Base-by-base conservation (phyloP, 2,329 filamentous ascomycete genomes). In the Aspergillus pseudoglaucus region DNA sequence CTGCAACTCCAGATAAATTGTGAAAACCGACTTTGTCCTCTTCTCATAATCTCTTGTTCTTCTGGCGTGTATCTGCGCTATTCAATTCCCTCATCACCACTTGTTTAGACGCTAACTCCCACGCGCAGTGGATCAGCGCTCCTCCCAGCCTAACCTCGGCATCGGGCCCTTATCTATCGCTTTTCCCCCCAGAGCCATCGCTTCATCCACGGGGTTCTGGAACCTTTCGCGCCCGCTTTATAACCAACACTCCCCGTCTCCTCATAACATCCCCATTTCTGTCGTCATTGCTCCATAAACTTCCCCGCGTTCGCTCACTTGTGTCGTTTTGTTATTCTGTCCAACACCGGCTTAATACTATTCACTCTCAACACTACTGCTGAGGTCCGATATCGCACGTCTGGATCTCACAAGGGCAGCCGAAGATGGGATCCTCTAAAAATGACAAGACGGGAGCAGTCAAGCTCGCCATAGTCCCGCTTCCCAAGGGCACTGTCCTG, bases 401-500 rank as follows among this genome's bases (percentile, higher is more conserved):
- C 37, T 18, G 17, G 37, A 12, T 20, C 37, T 20, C 10, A 18
- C 40, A 15, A 46, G 42, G 38, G 15, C 14, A 50, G 44, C 50
- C 44, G 47, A 60, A 52, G 47, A 71, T 71, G 68, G 64, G 59
- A 49, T 39, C 37, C 37, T 30, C 25, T 30, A 30, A 30, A 10
- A 60, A 66, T 49, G 66, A 62, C 53, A 62, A 59, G 54, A 65
- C 62, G 47, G 67, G 63, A 54, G 65, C 63, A 27, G 67, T 63
- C 47, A 73, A 69, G 56, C 59, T 95, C 30, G 87, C 91, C 41
- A 73, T 97, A 59, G 85, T 97, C 57, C 88, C 90, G 33, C 80
- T 97, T 39, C 82, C 88, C 46, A 83, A 85, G 62, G 87, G 85
- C 55, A 81, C 83, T 53, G 87, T 96, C 56, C 82, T 97, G 37